Base-by-base conservation (phyloP, 2,329 filamentous ascomycete genomes). In the Pestalotiopsis sp. region DNA sequence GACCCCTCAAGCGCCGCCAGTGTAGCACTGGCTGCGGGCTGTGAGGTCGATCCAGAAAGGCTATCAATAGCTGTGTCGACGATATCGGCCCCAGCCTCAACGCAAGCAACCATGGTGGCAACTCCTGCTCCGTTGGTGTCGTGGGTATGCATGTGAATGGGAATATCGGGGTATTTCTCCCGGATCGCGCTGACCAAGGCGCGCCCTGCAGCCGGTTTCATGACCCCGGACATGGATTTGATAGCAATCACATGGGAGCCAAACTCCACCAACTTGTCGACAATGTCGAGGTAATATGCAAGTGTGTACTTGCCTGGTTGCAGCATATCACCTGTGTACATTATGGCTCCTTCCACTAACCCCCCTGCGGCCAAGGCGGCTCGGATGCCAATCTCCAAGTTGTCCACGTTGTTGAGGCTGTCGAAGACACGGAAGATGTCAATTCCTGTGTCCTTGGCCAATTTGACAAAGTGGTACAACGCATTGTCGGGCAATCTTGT, bases 361-460 rank as follows among this genome's bases (percentile, higher is more conserved):
- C 95, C 96, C 58, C 95, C 95, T 64, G 95, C 95, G 85, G 97
- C 95, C 78, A 97, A 91, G 20, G 98, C 95, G 68, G 96, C 96
- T 84, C 96, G 97, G 84, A 98, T 92, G 80, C 96, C 96, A 71
- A 99, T 95, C 82, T 98, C 95, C 70, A 99, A 92, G 83, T 99
- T 96, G 78, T 97, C 87, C 73, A 97, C 89, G 78, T 99, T 96
- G 84, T 99, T 99, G 76, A 99, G 84, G 64, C 96, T 96, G 80
- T 99, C 96, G 75, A 99, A 99, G 69, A 99, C 93, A 84, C 96
- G 92, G 93, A 99, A 99, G 76, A 99, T 97, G 78, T 99, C 96
- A 68, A 99, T 95, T 79, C 96, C 96, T 77, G 95, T 95, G 88
- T 95, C 96, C 92, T 98, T 98, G 52, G 96, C 96, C 82, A 99